Base-by-base conservation (phyloP, 805 yeast genomes). In the Starmerella riodocensis region DNA sequence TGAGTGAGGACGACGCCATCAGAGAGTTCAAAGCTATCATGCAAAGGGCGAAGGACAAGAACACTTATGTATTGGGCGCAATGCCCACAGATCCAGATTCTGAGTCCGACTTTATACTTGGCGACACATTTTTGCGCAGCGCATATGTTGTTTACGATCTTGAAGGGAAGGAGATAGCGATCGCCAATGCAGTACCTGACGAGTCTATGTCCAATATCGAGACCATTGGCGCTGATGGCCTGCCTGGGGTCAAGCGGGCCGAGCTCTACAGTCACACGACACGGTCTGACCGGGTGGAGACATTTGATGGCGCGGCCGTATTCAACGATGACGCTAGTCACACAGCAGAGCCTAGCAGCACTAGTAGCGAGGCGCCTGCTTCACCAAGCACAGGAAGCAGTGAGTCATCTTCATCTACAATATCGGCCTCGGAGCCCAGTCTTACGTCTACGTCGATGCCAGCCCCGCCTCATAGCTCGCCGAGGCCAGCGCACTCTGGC, bases 81-180 rank as follows among this genome's bases (percentile, higher is more conserved):
- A 31, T 28, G 21, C 37, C 45, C 13, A 17, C 29, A 4, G 42
- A 37, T 4, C 3, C 16, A n/a, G 21, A 32, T 7, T 2, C 23
- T 2, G 21, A 41, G 29, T 50, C 50, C 60, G 36, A 34, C 24
- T 65, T 22, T 26, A 61, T 71, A 36, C 60, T 76, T 22, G 82
- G 82, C 11, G 78, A 73, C 49, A 65, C 65, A 36, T 66, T 76
- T 47, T 56, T 76, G 41, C 60, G 76, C 39, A 63, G 65, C 35
- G 73, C 73, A 1, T 76, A 76, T 51, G 63, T 68, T n/a, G 76
- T 73, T 11, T 73, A 66, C 52, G 77, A 76, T 53, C 59, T 74
- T 37, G 79, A 74, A n/a, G 65, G 61, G 37, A 54, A 54, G 24
- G 63, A 68, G 51, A 61, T 79, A 18, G 71, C 78, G 0, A 43